phyloP scores from a whole-genome alignment of 75 land plant species.

The Pseudotsuga menziesii region DNA sequence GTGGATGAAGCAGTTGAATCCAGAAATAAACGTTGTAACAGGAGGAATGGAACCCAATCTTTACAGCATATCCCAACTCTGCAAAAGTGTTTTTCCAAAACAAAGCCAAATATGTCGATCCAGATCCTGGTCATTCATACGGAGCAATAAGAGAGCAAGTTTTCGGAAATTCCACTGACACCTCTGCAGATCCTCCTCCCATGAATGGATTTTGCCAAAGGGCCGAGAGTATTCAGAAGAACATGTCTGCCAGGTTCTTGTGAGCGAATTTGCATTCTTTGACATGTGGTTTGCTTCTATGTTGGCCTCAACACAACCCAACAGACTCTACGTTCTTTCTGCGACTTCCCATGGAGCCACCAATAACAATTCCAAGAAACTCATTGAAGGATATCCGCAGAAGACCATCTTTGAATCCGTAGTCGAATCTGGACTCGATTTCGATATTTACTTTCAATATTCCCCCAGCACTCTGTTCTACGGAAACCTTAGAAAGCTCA shows the following conservation, averaged over 20 bases:
- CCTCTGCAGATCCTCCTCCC: slow-evolving; percentile 24
- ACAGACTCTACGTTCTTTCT: slow-evolving; percentile 53
- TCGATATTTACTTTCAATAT: slow-evolving; percentile 65
- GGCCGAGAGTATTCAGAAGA: too few relatives aligned
- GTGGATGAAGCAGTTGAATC: slow-evolving; percentile 46
- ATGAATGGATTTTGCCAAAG: slow-evolving; percentile 42
- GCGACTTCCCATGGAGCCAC: slow-evolving; percentile 52
- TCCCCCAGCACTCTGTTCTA: slow-evolving; percentile 66
- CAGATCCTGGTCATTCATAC: slow-evolving; percentile 61
- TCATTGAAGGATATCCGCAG: slow-evolving; percentile 45
- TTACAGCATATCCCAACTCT: slow-evolving; percentile 22
- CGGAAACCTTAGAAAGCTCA: slow-evolving; percentile 54
- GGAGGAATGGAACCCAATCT: slow-evolving; percentile 34
- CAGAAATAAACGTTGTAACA: slow-evolving; percentile 41
- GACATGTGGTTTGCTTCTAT: slow-evolving; percentile 61
- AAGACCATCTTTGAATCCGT: slow-evolving; percentile 50
- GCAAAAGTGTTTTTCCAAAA: slow-evolving; percentile 27
- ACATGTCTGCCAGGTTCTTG: slow-evolving; percentile 26
- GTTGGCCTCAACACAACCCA: slow-evolving; percentile 56
- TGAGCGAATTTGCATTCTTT: slow-evolving; percentile 41
- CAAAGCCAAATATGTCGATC: slow-evolving; percentile 47
- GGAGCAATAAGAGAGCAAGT: slow-evolving; percentile 43
- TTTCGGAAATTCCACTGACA: slow-evolving; percentile 24
- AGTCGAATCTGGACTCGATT: slow-evolving; percentile 36
- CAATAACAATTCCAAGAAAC: slow-evolving; percentile 23